A percentile compares a stretch with the other conserved stretches of the same genome.
Evolutionary conservation across 176 grass and related monocot genomes (phyloP).

Genomic region (Otatea glauca): DNA sequence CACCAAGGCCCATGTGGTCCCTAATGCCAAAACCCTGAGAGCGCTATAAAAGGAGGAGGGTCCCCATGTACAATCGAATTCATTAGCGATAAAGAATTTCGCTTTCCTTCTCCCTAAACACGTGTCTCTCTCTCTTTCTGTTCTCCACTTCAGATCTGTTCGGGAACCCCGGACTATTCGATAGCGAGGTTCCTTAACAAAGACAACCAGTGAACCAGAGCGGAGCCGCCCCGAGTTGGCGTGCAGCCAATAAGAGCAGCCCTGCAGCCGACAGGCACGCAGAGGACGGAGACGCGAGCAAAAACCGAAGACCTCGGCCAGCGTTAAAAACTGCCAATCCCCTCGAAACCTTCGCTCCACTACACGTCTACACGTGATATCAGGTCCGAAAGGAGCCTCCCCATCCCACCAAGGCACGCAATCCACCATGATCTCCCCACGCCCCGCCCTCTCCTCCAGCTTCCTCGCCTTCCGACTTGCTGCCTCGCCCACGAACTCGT

Average conservation of each 20-base stretch:
- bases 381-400: background rate
- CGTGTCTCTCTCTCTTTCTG: too few relatives aligned
- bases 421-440: slow-evolving; percentile 46
- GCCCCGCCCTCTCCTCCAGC: slow-evolving; percentile 42
- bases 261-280: background rate
- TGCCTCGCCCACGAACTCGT: slow-evolving; percentile 9
- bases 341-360: background rate
- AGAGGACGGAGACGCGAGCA: background rate
- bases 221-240: background rate
- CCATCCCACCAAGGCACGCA: background rate
- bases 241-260: background rate
- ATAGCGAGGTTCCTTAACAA: too few relatives aligned
- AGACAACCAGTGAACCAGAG: background rate
- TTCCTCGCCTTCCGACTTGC: slow-evolving; percentile 45
- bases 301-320: background rate
- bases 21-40: too few relatives aligned
- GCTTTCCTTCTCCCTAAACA: too few relatives aligned
- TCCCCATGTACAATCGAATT: too few relatives aligned
- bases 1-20: too few relatives aligned
- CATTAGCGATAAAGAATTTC: too few relatives aligned
- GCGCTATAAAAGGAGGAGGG: too few relatives aligned
- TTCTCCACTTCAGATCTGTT: too few relatives aligned
- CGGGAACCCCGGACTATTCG: too few relatives aligned
- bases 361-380: background rate
- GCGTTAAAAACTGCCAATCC: background rate